Evolutionary conservation across 2,329 filamentous ascomycete species (phyloP).

Genomic region (Acarospora socialis): DNA sequence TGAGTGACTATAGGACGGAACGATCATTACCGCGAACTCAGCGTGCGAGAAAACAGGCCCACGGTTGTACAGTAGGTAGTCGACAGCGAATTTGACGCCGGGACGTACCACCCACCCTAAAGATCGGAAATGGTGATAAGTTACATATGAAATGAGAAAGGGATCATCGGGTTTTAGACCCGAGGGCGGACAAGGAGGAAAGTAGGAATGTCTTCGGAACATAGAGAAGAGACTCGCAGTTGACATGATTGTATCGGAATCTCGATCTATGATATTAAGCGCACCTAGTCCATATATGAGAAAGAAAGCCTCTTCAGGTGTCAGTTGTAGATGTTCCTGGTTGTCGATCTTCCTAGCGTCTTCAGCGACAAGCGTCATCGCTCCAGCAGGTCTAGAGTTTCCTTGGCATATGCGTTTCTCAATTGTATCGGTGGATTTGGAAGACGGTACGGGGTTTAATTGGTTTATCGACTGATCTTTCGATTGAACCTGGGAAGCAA

Average conservation of each 20-base stretch:
- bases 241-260: constrained; percentile 22
- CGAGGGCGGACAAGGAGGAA: constrained; percentile 37
- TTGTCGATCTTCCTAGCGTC: constrained; percentile 25
- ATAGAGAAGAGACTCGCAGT: constrained; percentile 21
- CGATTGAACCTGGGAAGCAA: too few species aligned
- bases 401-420: too few species aligned
- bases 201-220: constrained; percentile 56
- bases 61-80: constrained; percentile 86
- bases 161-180: constrained; percentile 58
- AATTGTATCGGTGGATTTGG: too few species aligned
- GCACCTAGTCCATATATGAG: constrained; percentile 66
- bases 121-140: constrained; percentile 92
- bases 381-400: constrained; percentile 13
- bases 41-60: constrained; percentile 92
- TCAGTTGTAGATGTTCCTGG: constrained; percentile 84
- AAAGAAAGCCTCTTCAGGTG: constrained; percentile 83
- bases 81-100: constrained; percentile 87
- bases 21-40: constrained; percentile 73
- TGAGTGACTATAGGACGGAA: constrained; percentile 64
- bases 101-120: constrained; percentile 87
- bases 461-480: too few species aligned
- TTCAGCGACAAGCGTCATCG: constrained; percentile 10
- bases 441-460: too few species aligned
- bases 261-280: constrained; percentile 46
- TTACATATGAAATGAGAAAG: constrained; percentile 75